Evolutionary conservation across 257 asterid species (phyloP).

Genomic region (Avicennia marina): DNA sequence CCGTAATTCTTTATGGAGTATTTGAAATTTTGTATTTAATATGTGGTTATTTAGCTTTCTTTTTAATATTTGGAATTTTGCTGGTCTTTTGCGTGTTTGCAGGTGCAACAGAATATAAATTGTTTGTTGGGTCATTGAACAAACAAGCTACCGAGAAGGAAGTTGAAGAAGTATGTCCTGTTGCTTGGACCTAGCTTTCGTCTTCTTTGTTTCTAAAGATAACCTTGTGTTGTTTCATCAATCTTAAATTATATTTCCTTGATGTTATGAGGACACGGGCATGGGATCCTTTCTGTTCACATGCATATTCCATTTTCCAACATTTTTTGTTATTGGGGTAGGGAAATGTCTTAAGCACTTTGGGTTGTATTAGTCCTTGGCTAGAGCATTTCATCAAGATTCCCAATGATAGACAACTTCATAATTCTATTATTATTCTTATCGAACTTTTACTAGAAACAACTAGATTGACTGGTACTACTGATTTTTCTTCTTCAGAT

Average conservation of each 20-base stretch:
- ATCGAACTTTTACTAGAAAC: slow-evolving; percentile 7
- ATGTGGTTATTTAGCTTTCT: neutral
- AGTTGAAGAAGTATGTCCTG: slow-evolving; percentile 75
- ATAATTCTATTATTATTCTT: neutral
- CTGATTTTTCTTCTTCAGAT: slow-evolving; percentile 47
- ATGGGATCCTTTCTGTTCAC: slow-evolving; percentile 3
- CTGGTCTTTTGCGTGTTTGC: slow-evolving; percentile 18
- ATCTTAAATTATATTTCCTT: slow-evolving; percentile 10
- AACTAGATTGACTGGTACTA: slow-evolving; percentile 13
- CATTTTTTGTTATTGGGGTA: neutral
- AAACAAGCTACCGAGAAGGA: slow-evolving; percentile 90
- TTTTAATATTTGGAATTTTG: slow-evolving; percentile 13
- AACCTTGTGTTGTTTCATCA: too few species aligned
- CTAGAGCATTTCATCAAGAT: slow-evolving; percentile 5
- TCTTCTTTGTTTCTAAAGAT: too few species aligned
- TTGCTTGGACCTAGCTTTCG: slow-evolving; percentile 10
- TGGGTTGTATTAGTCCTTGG: neutral
- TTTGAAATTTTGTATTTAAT: neutral
- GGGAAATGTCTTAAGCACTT: neutral
- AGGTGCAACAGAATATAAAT: slow-evolving; percentile 92
- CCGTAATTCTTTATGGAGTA: slow-evolving; percentile 1
- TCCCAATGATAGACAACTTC: neutral
- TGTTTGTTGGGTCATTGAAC: slow-evolving; percentile 86
- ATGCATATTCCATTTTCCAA: neutral
- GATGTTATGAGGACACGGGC: neutral